Conservation (phyloP, 495 filamentous ascomycete genomes). For the Tuber microsphaerosporum region DNA sequence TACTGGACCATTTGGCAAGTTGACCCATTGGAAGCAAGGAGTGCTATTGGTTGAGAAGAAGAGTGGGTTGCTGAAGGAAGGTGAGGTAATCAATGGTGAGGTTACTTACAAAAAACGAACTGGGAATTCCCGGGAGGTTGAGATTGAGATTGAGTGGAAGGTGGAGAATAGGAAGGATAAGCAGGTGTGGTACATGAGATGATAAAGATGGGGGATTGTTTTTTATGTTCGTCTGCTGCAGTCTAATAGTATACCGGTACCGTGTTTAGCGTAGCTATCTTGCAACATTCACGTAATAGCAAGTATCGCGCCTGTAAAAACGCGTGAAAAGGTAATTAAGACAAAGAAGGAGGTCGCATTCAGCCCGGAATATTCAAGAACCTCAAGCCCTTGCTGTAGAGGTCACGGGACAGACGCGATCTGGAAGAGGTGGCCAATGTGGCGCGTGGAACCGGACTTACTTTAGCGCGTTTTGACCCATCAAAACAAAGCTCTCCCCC, state of each 20-base stretch:
- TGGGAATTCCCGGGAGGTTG: constrained; percentile 40
- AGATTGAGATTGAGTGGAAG: constrained; percentile 42
- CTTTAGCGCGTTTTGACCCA: constrained; percentile 29
- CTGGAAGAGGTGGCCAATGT: background rate
- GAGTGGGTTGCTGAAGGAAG: constrained; percentile 31
- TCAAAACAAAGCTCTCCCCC: constrained; percentile 35
- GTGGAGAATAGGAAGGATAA: constrained; percentile 22
- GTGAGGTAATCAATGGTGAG: constrained; percentile 39
- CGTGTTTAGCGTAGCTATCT: background rate
- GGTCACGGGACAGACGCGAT: background rate
- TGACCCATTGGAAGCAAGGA: constrained; percentile 46
- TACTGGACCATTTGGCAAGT: constrained; percentile 43
- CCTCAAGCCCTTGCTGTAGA: background rate
- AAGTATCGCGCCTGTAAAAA: background rate
- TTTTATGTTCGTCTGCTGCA: constrained; percentile 15
- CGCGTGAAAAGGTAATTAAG: background rate
- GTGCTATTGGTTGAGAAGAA: constrained; percentile 43
- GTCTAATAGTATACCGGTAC: background rate
- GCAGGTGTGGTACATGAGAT: constrained; percentile 41
- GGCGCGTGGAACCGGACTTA: background rate
- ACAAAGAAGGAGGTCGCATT: background rate
- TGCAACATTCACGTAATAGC: background rate
- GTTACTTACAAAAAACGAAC: constrained; percentile 40
- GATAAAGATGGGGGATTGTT: constrained; percentile 8
- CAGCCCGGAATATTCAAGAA: background rate